Evolutionary conservation across 2,329 filamentous ascomycete genomes (phyloP), one percentile per base, ranked within the genome.

Genomic region (Annulohypoxylon truncatum): DNA sequence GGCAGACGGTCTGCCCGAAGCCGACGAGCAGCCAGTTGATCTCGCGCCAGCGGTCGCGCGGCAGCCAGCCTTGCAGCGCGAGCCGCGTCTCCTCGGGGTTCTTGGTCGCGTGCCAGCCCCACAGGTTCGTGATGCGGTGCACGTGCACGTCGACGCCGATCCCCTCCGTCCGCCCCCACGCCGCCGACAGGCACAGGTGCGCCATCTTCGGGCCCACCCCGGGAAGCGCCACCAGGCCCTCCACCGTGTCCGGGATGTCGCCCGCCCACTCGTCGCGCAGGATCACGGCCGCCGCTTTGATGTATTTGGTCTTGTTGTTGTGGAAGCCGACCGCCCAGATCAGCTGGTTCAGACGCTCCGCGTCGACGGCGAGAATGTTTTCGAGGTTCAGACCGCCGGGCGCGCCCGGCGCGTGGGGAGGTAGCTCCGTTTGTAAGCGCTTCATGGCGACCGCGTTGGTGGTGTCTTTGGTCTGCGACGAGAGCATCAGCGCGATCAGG

Each of bases 131-230:
- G 79, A 97, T 96, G 59, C 94, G 91, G 80, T 97, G 94, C 2
- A 97, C 94, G 79, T 97, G 94, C 4, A 97, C 94, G 77, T 97
- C 94, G 51, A 97, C 94, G 24, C 94, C 94, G 69, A 97, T 97
- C 6, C 94, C 94, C 74, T 88, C 83, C 57, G 86, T 87, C 31
- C 82, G 81, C 72, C 81, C 79, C 87, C 87, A 89, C 85, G 74
- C 92, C 0, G 91, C 91, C 48, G 90, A 91, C 82, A 97, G 87
- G 77, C 92, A 95, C 20, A 97, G 86, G 77, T 96, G 94, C 10
- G 91, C 94, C 94, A 97, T 97, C 81, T 97, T 97, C 28, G 94
- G 94, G 0, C 94, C 94, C 0, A 97, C 94, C 4, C 94, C 94
- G 0, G 94, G 94, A 0, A 97, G 85, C 1, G 88, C 87, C 54